A percentile compares a stretch with the other conserved stretches of the same genome.
Evolutionary conservation across 129 eudicot genomes (phyloP).

Genomic region (Chrysanthemum makinoi): DNA sequence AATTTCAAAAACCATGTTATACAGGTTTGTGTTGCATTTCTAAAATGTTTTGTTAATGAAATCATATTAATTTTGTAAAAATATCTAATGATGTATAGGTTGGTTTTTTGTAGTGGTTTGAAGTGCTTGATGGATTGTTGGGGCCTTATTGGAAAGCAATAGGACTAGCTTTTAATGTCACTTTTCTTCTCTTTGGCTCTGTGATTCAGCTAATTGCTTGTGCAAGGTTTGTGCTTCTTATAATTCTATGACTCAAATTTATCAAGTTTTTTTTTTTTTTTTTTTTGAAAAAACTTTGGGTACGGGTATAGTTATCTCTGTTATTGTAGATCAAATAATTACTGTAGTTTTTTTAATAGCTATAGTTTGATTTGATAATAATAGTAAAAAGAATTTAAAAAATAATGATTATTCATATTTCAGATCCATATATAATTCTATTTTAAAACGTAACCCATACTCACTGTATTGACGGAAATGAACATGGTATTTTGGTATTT

Average conservation of each 20-base stretch:
- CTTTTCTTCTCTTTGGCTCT: slow-evolving; percentile 98
- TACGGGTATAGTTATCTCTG: too few species aligned
- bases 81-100: not conserved
- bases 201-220: slow-evolving; percentile 96
- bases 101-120: slow-evolving; percentile 72
- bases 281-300: not conserved
- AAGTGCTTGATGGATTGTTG: slow-evolving; percentile 90
- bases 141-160: slow-evolving; percentile 96
- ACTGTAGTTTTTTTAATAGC: too few species aligned
- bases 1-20: slow-evolving; percentile 98
- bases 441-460: too few species aligned
- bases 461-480: too few species aligned
- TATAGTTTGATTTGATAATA: too few species aligned
- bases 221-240: slow-evolving; percentile 55
- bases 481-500: not conserved
- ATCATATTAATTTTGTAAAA: not conserved
- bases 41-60: not conserved
- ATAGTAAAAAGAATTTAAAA: too few species aligned
- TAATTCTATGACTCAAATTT: not conserved
- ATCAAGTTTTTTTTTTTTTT: not conserved
- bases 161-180: slow-evolving; percentile 90
- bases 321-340: too few species aligned
- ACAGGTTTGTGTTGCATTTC: slow-evolving; percentile 47
- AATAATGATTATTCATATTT: too few species aligned
- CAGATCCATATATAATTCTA: too few species aligned